These are phyloP conservation scores for Peniophora sp. DNA, from an alignment of 1,284 basidiomycete genomes.

Conservation along the genomic window DNA sequence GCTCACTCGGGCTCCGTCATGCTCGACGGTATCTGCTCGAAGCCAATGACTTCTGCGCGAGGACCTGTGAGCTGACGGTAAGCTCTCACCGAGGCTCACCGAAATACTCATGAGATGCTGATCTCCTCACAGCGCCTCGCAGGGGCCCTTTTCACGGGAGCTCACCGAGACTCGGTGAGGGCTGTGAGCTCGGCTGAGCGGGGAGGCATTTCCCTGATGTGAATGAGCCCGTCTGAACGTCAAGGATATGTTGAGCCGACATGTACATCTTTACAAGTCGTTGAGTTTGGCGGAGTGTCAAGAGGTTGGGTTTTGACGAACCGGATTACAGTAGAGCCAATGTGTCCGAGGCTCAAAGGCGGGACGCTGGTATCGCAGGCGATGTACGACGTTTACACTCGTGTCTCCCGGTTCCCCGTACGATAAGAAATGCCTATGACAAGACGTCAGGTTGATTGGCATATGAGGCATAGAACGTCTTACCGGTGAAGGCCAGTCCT, in stretches of 20 bases:
- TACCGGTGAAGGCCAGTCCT: constrained; percentile 13
- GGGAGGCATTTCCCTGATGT: too few relatives aligned
- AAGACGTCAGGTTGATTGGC: not conserved
- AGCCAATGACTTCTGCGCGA: too few relatives aligned
- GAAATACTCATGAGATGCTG: too few relatives aligned
- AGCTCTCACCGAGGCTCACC: too few relatives aligned
- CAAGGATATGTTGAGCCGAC: constrained; percentile 28
- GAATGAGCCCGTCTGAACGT: constrained; percentile 22
- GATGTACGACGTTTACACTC: constrained; percentile 17
- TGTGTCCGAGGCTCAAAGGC: constrained; percentile 31
- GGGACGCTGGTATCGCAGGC: constrained; percentile 28
- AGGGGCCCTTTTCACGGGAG: too few relatives aligned
- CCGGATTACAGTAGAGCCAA: constrained; percentile 38
- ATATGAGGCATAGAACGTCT: not conserved
- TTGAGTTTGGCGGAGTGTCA: constrained; percentile 14
- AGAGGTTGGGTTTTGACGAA: constrained; percentile 7
- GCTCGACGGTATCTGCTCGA: too few relatives aligned
- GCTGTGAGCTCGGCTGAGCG: too few relatives aligned
- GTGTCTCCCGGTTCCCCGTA: constrained; percentile 5
- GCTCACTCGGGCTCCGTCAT: too few relatives aligned
- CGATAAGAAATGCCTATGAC: constrained; percentile 7
- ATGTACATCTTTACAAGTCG: constrained; percentile 15
- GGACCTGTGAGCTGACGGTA: too few relatives aligned
- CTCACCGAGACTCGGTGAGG: too few relatives aligned
- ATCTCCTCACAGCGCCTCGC: too few relatives aligned